Conservation (phyloP, 1,139 yeast genomes). For the Magnusiomyces suaveolens region DNA sequence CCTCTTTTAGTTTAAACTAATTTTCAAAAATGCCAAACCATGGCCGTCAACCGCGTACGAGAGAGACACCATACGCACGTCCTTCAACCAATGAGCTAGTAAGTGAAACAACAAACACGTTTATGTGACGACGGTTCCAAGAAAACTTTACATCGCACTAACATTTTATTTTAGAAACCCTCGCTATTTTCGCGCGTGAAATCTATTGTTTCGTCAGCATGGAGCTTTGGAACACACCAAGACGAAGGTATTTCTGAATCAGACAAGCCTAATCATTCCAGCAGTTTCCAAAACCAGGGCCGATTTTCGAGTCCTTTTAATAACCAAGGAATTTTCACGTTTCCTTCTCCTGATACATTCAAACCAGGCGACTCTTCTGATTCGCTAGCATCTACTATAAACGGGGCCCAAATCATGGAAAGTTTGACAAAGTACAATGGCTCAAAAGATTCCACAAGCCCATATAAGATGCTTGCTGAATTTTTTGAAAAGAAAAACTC, state of each 20-base stretch:
- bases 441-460: background rate
- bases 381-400: background rate
- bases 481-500: conserved; percentile 12
- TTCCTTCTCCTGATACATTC: background rate
- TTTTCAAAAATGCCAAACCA: background rate
- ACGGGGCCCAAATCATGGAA: background rate
- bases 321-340: background rate
- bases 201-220: background rate
- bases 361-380: background rate
- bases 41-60: background rate
- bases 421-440: background rate
- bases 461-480: conserved; percentile 9
- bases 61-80: background rate
- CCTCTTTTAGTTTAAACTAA: too few species aligned
- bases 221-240: background rate
- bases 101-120: background rate
- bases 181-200: background rate
- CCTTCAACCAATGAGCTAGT: background rate
- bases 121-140: background rate
- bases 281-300: background rate
- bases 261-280: background rate
- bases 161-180: background rate
- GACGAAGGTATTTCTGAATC: background rate
- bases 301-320: background rate
- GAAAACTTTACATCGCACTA: background rate